Conservation (phyloP, 352 stramenopile genomes). For the Phytophthora cajani region DNA sequence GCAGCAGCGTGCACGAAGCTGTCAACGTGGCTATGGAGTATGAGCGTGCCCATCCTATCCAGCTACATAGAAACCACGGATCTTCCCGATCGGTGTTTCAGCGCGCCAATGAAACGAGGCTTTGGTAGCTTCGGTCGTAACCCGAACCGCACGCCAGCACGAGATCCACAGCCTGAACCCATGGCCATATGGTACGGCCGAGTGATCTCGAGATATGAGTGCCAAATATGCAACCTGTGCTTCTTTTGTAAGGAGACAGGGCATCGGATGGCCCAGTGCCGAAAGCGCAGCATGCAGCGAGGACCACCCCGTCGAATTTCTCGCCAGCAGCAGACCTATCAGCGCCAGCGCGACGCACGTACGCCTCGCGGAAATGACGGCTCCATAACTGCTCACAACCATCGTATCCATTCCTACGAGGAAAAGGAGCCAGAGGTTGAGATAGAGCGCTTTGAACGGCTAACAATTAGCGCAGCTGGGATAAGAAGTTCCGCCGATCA, state of each 20-base stretch:
- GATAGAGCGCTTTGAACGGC: neutral
- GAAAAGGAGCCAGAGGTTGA: neutral
- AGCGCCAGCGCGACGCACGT: neutral
- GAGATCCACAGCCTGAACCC: neutral
- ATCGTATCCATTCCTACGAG: neutral
- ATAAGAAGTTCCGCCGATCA: neutral
- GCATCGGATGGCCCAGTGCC: neutral
- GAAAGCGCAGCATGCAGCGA: neutral
- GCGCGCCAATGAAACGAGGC: neutral
- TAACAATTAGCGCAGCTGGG: slow-evolving; percentile 8
- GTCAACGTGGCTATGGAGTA: neutral
- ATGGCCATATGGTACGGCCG: neutral
- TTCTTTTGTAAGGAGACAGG: neutral
- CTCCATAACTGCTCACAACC: neutral
- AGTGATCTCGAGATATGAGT: neutral
- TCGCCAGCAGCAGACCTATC: neutral
- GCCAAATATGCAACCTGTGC: neutral
- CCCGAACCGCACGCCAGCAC: neutral
- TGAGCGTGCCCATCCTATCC: neutral
- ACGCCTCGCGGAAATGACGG: neutral
- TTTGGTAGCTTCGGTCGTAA: neutral
- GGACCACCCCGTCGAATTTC: neutral
- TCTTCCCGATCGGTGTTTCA: neutral
- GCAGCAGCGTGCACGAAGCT: neutral
- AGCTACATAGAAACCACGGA: neutral